Evolutionary conservation across 148 eudicot species (phyloP).

Genomic region (Salicornia ramosissima): DNA sequence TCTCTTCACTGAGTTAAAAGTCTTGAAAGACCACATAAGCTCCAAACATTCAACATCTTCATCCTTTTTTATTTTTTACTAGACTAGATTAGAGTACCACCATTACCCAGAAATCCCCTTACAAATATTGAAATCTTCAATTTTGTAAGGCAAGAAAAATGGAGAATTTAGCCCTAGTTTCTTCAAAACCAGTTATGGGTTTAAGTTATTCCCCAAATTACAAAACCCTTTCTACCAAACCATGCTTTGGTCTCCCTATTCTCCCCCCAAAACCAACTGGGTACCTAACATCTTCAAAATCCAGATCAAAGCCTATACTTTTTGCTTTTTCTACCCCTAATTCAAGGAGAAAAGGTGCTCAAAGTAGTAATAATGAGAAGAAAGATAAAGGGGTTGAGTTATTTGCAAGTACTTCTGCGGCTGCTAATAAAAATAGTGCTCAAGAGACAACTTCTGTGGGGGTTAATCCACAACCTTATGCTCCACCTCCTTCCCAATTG

Average conservation of each 20-base stretch:
- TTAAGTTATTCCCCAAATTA: conserved; percentile 26
- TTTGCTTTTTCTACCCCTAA: conserved; percentile 22
- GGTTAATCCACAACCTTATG: conserved; percentile 52
- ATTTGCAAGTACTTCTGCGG: conserved; percentile 51
- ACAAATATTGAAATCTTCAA: background rate
- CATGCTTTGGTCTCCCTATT: conserved; percentile 26
- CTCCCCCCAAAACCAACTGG: conserved; percentile 19
- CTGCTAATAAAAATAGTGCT: conserved; percentile 21
- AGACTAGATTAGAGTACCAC: too few relatives aligned
- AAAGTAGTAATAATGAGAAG: conserved; percentile 11
- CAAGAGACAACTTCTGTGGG: conserved; percentile 64
- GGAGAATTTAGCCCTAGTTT: conserved; percentile 42
- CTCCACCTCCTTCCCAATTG: conserved; percentile 66
- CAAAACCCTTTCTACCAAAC: conserved; percentile 15
- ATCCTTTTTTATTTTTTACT: too few relatives aligned
- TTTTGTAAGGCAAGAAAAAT: conserved; percentile 9
- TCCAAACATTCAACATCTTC: conserved; percentile 11
- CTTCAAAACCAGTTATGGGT: conserved; percentile 33
- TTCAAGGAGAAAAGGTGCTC: conserved; percentile 12
- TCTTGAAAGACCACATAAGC: too few relatives aligned
- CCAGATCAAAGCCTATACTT: conserved; percentile 20
- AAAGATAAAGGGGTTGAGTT: conserved; percentile 32
- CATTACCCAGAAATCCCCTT: background rate
- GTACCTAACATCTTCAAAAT: conserved; percentile 19
- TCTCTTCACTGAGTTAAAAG: too few relatives aligned